phyloP scores from a whole-genome alignment of 108 stramenopile genomes.

The Nannochloropsis oceanica region DNA sequence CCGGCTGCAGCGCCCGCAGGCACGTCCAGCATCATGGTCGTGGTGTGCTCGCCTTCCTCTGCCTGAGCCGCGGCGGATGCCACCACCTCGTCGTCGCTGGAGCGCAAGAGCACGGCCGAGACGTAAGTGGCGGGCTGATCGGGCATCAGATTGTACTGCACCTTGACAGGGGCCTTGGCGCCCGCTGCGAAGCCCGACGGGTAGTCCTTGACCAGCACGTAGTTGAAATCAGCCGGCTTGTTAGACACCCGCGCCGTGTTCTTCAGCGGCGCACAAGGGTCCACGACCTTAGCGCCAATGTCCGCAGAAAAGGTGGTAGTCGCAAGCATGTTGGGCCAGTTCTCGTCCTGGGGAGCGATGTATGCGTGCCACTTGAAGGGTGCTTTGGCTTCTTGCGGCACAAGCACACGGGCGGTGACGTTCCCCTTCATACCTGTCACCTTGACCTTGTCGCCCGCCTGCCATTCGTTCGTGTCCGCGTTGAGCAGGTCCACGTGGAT shows the following conservation, averaged over 20 bases:
- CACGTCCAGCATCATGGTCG: not conserved
- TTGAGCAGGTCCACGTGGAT: not conserved
- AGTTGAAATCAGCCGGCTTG: not conserved
- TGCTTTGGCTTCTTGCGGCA: not conserved
- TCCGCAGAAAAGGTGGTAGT: not conserved
- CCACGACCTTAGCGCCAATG: not conserved
- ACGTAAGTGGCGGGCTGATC: not conserved
- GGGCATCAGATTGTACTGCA: not conserved
- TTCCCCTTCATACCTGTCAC: not conserved
- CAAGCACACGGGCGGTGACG: not conserved
- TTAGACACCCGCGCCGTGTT: not conserved
- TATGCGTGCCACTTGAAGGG: not conserved
- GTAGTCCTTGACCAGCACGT: not conserved
- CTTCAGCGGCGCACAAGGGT: not conserved
- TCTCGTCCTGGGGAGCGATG: not conserved
- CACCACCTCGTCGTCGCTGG: not conserved
- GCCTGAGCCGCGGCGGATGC: not conserved
- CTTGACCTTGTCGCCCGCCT: not conserved
- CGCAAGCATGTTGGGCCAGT: not conserved
- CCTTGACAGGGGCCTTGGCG: not conserved
- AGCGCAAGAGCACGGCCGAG: not conserved
- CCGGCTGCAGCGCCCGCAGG: not conserved
- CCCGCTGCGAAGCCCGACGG: not conserved
- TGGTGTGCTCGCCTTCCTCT: not conserved
- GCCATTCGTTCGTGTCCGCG: not conserved